Base-by-base conservation (phyloP, 495 filamentous ascomycete species). In the Haplographium delicatum region DNA sequence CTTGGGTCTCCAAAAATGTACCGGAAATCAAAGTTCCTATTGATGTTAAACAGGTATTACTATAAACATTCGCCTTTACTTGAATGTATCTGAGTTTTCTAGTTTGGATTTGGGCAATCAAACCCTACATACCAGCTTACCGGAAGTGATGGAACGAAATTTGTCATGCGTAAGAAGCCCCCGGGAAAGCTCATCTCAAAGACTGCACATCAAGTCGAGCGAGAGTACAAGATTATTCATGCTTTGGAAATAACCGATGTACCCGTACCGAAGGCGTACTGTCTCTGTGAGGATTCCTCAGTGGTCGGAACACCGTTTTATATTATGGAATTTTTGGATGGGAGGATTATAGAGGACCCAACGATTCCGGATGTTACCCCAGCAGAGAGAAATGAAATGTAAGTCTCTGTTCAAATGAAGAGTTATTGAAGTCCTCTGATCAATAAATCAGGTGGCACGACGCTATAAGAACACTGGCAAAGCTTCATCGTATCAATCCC, bases 91-190 rank as follows among this genome's bases (percentile, higher is more conserved):
- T 39, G 3, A 43, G 50, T 50, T 27, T 0, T n/a, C 8, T 65
- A 96, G 85, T 98, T 96, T 62, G 87, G 89, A 57, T 98, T 91
- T 63, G 93, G 93, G 44, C 93, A 97, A 69, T 95, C 88, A 38
- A 98, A 97, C 64, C 93, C 93, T 24, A 97, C 93, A 6, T 97
- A 96, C 71, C 86, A 88, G 49, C 74, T 96, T 53, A 94, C 80
- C 8, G 78, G 80, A 51, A 68, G 77, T 49, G 72, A 82, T 65
- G 81, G 81, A 49, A 62, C 66, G 52, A 80, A 80, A 56, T 95
- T 82, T 65, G 91, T 96, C 7, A 72, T 96, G 64, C 86, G 91
- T 60, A 96, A 98, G 77, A 96, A 96, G 69, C 93, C 93, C 8
- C 90, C 91, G 2, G 91, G 93, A 58, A 80, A 83, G 67, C 83